Base-by-base conservation (phyloP, 2,329 filamentous ascomycete genomes). In the Fusarium sp. region DNA sequence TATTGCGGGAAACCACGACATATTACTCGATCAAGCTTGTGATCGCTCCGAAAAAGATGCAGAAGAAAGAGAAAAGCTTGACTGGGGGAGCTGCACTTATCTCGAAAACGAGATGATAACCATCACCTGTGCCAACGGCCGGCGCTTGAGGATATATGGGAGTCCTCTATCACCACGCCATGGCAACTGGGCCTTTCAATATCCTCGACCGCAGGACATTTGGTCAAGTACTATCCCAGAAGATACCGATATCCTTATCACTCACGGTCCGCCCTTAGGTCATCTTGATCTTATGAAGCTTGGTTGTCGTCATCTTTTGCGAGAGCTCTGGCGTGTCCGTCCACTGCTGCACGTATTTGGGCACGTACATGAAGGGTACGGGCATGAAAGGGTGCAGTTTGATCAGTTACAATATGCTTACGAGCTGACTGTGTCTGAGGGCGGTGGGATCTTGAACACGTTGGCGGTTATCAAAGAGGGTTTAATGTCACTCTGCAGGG, bases 281-380 rank as follows among this genome's bases (percentile, higher is more conserved):
- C 79, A 82, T 61, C 71, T 82, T 8, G 81, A 82, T 66, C 68
- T 79, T 4, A 67, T 79, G 7, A 73, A 72, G 0, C 68, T 74
- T 33, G 78, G 80, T 1, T 81, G 78, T 33, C 5, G 53, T 9
- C 60, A 74, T 38, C 66, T 83, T 0, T 77, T 83, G 6, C 76
- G 79, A 54, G 82, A 83, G 2, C 75, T 91, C 25, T 85, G 83
- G 81, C 79, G 83, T 2, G 82, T 88, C 2, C 82, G 85, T 23
- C 90, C 90, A 2, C 79, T 80, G 58, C 78, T 92, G 46, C 85
- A 86, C 46, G 81, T 92, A 6, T 92, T 87, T 73, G 90, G 90
- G 0, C 90, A 92, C 77, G 85, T 90, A 18, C 89, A 92, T 75
- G 85, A 88, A 67, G 87, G 83, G 0, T 69, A 75, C 8, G 80